A percentile compares a stretch with the other conserved stretches of the same genome.
Conservation (phyloP, 139 green algal species). For the Chlorella ohadii region DNA sequence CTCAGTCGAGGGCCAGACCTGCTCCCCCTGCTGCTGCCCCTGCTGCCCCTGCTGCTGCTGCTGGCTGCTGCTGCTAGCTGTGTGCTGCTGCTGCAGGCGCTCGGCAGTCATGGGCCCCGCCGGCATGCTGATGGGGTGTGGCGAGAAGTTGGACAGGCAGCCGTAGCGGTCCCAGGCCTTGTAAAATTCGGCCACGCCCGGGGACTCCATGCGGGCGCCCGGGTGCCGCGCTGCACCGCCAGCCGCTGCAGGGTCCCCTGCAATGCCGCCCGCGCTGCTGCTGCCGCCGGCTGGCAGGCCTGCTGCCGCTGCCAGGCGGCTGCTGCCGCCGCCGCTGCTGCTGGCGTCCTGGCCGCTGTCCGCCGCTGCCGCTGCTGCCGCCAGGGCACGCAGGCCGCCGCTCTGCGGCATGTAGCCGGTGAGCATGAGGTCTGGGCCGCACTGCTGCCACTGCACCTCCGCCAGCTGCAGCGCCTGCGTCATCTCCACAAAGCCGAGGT, state of each 20-base stretch:
- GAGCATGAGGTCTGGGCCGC: slow-evolving; percentile 90
- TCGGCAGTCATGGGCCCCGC: slow-evolving; percentile 29
- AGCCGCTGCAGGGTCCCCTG: background rate
- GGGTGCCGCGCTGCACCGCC: slow-evolving; percentile 3
- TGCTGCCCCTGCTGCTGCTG: background rate
- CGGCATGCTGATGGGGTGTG: slow-evolving; percentile 87
- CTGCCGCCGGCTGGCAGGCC: background rate
- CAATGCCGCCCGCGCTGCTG: background rate
- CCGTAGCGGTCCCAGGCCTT: slow-evolving; percentile 96
- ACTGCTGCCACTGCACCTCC: slow-evolving; percentile 65
- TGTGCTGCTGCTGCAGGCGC: background rate
- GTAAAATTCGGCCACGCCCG: slow-evolving; percentile 83
- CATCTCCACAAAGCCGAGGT: slow-evolving; percentile 98
- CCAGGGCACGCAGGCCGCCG: slow-evolving; percentile 53
- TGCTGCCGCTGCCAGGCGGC: slow-evolving; percentile 11
- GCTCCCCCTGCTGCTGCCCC: background rate
- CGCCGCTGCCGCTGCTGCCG: slow-evolving; percentile 5
- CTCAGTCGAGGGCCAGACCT: slow-evolving; percentile 82
- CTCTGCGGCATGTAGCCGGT: slow-evolving; percentile 89
- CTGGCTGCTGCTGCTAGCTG: background rate
- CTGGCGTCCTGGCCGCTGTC: background rate
- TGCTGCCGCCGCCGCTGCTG: background rate
- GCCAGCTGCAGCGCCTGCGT: slow-evolving; percentile 86
- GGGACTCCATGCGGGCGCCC: background rate
- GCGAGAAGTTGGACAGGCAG: slow-evolving; percentile 95